Conservation (phyloP, 345 rosid genomes). For the Capsella bursapastoris region DNA sequence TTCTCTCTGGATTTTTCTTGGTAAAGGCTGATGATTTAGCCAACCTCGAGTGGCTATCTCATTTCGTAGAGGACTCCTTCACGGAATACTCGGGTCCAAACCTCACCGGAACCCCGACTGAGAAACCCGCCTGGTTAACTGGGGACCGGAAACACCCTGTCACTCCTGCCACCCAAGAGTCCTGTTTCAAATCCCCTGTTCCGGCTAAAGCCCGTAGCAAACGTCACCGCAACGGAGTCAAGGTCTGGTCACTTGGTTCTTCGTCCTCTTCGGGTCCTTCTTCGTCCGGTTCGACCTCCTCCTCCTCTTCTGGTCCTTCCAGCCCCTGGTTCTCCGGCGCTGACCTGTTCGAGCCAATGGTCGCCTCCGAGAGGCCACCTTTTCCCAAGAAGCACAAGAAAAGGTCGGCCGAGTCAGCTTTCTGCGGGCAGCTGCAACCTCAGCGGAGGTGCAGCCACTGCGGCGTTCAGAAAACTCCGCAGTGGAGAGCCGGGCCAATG, state of each 20-base stretch:
- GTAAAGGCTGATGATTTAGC: constrained; percentile 75
- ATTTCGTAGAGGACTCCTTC: constrained; percentile 91
- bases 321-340: constrained; percentile 40
- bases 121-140: constrained; percentile 40
- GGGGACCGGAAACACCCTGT: constrained; percentile 44
- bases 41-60: constrained; percentile 88
- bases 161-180: constrained; percentile 31
- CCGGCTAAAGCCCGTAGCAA: constrained; percentile 91
- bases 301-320: constrained; percentile 36
- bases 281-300: constrained; percentile 40
- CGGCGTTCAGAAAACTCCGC: constrained; percentile 46
- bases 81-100: constrained; percentile 55
- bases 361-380: constrained; percentile 39
- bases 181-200: constrained; percentile 50
- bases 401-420: constrained; percentile 31
- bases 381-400: constrained; percentile 58
- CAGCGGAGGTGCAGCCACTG: constrained; percentile 52
- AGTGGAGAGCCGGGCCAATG: constrained; percentile 53
- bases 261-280: constrained; percentile 51
- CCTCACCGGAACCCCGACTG: constrained; percentile 47
- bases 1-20: constrained; percentile 23
- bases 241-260: constrained; percentile 67
- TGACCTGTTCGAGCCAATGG: constrained; percentile 37
- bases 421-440: constrained; percentile 31
- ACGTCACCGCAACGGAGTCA: constrained; percentile 61